phyloP scores from a whole-genome alignment of 2,329 filamentous ascomycete species.

The Phaeosphaeriaceae sp. region DNA sequence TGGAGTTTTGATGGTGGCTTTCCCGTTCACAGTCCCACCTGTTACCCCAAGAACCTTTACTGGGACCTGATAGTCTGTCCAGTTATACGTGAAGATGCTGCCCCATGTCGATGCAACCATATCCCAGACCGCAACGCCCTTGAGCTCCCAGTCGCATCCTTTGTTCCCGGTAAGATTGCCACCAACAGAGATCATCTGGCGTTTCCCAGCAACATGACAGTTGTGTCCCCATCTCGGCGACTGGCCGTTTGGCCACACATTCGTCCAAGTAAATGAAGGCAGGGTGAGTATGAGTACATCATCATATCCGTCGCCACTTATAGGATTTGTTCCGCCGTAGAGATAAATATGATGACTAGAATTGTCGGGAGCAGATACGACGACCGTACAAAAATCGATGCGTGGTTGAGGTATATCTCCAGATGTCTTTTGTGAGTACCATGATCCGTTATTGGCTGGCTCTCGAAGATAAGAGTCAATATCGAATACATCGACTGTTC shows the following conservation, averaged over 20 bases:
- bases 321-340: conserved; percentile 56
- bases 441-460: conserved; percentile 28
- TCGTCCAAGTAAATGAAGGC: conserved; percentile 53
- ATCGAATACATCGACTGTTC: conserved; percentile 50
- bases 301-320: conserved; percentile 40
- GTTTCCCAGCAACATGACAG: conserved; percentile 45
- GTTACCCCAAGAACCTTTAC: conserved; percentile 7
- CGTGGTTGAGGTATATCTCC: conserved; percentile 51
- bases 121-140: conserved; percentile 26
- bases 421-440: conserved; percentile 53
- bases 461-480: conserved; percentile 8
- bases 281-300: conserved; percentile 47
- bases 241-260: conserved; percentile 41
- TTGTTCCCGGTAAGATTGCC: conserved; percentile 28
- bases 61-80: conserved; percentile 11
- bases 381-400: conserved; percentile 54
- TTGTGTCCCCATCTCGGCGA: conserved; percentile 46
- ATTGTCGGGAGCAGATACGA: conserved; percentile 52
- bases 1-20: conserved; percentile 19
- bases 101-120: conserved; percentile 12
- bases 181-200: conserved; percentile 50
- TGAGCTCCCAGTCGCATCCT: conserved; percentile 27
- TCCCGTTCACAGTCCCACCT: conserved; percentile 15
- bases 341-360: conserved; percentile 57
- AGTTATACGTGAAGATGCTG: conserved; percentile 12